Percentiles rank a stretch among this genome's conserved stretches.
Conservation (phyloP, 495 filamentous ascomycete species). For the Penicillium robsamsonii region DNA sequence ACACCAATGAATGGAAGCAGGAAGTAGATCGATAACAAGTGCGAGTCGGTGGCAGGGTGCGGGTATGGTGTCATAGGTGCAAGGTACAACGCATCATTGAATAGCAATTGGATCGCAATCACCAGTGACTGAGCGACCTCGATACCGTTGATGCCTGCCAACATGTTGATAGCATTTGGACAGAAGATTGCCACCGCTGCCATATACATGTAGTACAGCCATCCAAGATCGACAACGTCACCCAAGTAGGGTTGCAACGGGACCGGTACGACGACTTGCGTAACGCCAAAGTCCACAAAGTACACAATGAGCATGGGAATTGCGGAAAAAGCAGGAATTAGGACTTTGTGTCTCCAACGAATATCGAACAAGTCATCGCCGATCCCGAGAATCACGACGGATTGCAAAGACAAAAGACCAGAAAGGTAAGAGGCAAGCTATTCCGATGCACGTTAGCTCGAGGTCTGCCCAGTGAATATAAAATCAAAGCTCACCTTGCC, state of each 20-base stretch:
- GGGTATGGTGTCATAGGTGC: slow-evolving; percentile 65
- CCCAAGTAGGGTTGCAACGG: slow-evolving; percentile 81
- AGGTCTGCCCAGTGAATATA: neutral
- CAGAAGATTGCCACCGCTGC: slow-evolving; percentile 91
- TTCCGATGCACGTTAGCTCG: slow-evolving; percentile 1
- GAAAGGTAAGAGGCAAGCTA: slow-evolving; percentile 95
- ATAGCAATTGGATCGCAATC: slow-evolving; percentile 75
- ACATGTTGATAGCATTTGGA: slow-evolving; percentile 98
- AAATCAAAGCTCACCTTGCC: slow-evolving; percentile 64
- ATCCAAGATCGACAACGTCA: slow-evolving; percentile 77
- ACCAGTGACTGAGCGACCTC: slow-evolving; percentile 93
- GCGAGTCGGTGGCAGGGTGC: slow-evolving; percentile 92
- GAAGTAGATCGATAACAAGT: slow-evolving; percentile 93
- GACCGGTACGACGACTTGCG: slow-evolving; percentile 84
- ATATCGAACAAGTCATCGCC: slow-evolving; percentile 98
- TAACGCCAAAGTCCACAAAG: slow-evolving; percentile 97
- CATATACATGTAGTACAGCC: slow-evolving; percentile 96
- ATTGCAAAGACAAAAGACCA: slow-evolving; percentile 86
- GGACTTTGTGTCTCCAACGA: slow-evolving; percentile 96
- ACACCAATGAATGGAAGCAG: slow-evolving; percentile 92
- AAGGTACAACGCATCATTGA: slow-evolving; percentile 83
- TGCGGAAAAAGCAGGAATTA: slow-evolving; percentile 91
- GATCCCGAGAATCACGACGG: slow-evolving; percentile 84
- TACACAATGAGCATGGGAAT: slow-evolving; percentile 96
- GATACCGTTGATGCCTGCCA: slow-evolving; percentile 96